Base-by-base conservation (phyloP, 2,329 filamentous ascomycete species). In the Nigrospora oryzae region DNA sequence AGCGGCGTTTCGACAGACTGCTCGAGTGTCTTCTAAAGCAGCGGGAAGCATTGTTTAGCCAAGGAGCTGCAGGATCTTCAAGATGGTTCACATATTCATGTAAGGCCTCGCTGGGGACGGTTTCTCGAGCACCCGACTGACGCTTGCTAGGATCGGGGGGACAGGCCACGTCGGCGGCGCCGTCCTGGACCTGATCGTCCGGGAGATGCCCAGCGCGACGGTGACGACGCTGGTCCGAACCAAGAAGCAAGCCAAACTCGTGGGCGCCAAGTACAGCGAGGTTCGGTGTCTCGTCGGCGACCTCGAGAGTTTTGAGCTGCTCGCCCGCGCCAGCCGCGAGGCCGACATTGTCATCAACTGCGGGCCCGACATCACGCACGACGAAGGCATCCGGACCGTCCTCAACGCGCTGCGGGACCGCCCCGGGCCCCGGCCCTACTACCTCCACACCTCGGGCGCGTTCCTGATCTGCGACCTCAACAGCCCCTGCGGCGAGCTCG, bases 101-200 rank as follows among this genome's bases (percentile, higher is more conserved):
- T 36, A 36, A 16, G 40, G 33, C 33, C 12, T 17, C 19, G 6
- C n/a, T 33, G 31, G 14, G 32, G 23, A 10, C 23, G 2, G 23
- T 17, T n/a, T 11, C 32, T 4, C 5, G 30, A 15, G 12, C 13
- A 7, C n/a, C 10, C 13, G 15, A 7, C 14, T 16, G 6, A 33
- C 30, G 14, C 40, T 42, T 35, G 13, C 12, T 33, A 49, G 47
- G 11, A 34, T 64, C 14, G 47, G 47, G 36, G 47, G 19, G 13
- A 53, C 48, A 8, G 51, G 51, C 42, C 51, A 53, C 37, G 40
- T 53, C 11, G 51, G 51, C n/a, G 51, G 51, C 38, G 48, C 48
- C 5, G 40, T 53, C 11, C 46, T 53, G 17, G 46, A 53, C 35
- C 47, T 46, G 33, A 34, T 52, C 15, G 36, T 47, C 14, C 28